Evolutionary conservation across 1,139 yeast species (phyloP).

Genomic region (Nadsonia commutata): DNA sequence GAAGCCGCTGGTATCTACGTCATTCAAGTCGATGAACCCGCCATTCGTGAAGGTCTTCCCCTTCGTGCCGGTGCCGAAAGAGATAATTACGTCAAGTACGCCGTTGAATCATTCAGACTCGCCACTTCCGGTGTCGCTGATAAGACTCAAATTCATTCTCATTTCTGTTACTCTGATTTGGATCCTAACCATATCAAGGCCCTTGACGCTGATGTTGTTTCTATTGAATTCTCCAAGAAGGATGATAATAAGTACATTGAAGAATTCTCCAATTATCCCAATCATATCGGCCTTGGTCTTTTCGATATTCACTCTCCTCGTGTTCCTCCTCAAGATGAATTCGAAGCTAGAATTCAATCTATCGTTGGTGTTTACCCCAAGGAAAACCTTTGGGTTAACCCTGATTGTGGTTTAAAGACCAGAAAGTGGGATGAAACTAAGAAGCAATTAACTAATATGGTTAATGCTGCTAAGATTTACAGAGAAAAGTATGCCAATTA

Average conservation of each 20-base stretch:
- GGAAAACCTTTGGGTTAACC: conserved; percentile 98
- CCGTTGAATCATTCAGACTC: conserved; percentile 98
- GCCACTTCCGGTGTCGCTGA: conserved; percentile 97
- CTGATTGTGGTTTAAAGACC: conserved; percentile 99
- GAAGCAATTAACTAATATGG: conserved; percentile 83
- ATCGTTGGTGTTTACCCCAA: conserved; percentile 95
- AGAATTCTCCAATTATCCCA: conserved; percentile 96
- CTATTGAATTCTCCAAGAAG: conserved; percentile 98
- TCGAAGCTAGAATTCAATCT: conserved; percentile 82
- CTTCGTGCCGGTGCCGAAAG: conserved; percentile 96
- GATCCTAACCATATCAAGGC: conserved; percentile 99
- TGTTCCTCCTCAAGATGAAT: conserved; percentile 95
- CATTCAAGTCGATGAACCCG: conserved; percentile 99
- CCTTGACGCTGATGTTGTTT: conserved; percentile 97
- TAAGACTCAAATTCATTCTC: conserved; percentile 96
- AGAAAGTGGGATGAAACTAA: conserved; percentile 90
- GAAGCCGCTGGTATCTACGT: conserved; percentile 97
- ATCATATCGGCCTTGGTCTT: conserved; percentile 98
- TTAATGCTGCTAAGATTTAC: conserved; percentile 94
- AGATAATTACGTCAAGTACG: conserved; percentile 94
- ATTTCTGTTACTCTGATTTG: conserved; percentile 99
- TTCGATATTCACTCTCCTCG: conserved; percentile 99
- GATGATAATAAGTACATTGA: conserved; percentile 96
- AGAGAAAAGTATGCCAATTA: conserved; percentile 34
- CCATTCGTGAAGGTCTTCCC: conserved; percentile 99